A percentile compares a stretch with the other conserved stretches of the same genome.
Conservation (phyloP, 768 basidiomycete genomes). For the Suillus variegatus region DNA sequence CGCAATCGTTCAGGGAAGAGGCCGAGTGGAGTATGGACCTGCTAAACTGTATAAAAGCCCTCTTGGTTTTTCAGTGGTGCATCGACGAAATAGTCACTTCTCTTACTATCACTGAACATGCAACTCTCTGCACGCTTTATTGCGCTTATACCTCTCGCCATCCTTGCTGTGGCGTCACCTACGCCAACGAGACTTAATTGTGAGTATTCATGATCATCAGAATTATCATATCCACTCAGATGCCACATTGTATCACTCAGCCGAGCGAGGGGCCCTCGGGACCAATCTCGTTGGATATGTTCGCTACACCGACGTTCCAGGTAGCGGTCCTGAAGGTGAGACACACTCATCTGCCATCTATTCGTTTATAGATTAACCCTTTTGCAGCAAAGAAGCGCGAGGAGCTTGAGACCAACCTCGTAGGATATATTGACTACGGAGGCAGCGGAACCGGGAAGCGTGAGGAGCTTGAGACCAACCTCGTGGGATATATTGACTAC, state of each 20-base stretch:
- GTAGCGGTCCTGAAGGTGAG: not conserved
- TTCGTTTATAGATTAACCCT: not conserved
- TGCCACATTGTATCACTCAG: not conserved
- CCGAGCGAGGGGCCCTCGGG: not conserved
- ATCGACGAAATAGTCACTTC: not conserved
- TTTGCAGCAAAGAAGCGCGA: not conserved
- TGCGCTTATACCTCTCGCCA: not conserved
- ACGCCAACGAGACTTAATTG: not conserved
- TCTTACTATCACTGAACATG: not conserved
- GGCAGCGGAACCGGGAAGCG: too few species aligned
- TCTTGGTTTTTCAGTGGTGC: not conserved
- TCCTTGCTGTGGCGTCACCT: slow-evolving; percentile 3
- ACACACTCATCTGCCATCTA: not conserved
- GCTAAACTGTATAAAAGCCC: not conserved
- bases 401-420: too few species aligned
- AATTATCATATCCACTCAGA: not conserved
- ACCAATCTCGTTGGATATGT: not conserved
- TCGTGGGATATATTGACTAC: too few species aligned
- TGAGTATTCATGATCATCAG: not conserved
- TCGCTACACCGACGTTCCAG: not conserved
- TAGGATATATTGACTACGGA: too few species aligned
- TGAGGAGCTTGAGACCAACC: too few species aligned
- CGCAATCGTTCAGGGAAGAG: too few species aligned
- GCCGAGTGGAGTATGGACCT: not conserved
- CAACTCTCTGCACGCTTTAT: not conserved